phyloP scores from a whole-genome alignment of 2,329 filamentous ascomycete species.

The Calonectria montana region DNA sequence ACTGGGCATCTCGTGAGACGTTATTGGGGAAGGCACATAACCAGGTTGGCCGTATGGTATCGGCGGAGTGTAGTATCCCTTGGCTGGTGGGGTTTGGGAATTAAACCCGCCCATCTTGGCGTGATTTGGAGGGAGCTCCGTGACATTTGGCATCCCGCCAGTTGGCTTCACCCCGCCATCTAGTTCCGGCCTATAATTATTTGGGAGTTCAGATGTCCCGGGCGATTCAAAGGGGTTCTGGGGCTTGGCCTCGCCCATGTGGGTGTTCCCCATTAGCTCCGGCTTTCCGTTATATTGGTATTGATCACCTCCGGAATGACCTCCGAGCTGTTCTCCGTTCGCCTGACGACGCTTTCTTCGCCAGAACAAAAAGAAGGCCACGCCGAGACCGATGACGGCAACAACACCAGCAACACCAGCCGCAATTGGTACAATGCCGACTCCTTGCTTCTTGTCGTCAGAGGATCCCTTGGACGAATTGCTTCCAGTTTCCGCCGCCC shows the following conservation, averaged over 20 bases:
- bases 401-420: conserved; percentile 45
- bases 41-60: conserved; percentile 29
- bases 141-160: conserved; percentile 15
- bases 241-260: conserved; percentile 16
- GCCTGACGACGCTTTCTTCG: conserved; percentile 46
- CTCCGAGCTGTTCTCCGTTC: conserved; percentile 37
- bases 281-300: conserved; percentile 46
- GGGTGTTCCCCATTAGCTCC: conserved; percentile 43
- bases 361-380: conserved; percentile 51
- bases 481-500: conserved; percentile 13
- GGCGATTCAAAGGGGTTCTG: conserved; percentile 8
- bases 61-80: conserved; percentile 27
- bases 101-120: conserved; percentile 44
- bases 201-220: conserved; percentile 35
- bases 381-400: conserved; percentile 41
- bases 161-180: conserved; percentile 33
- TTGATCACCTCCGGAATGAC: conserved; percentile 14
- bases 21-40: conserved; percentile 20
- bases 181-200: conserved; percentile 39
- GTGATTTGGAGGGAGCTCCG: conserved; percentile 39
- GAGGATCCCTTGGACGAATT: conserved; percentile 12
- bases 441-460: conserved; percentile 19
- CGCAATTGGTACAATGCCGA: conserved; percentile 48
- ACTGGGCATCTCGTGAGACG: conserved; percentile 39
- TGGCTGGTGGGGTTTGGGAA: conserved; percentile 24